A percentile compares a stretch with the other conserved stretches of the same genome.
Conservation (phyloP, 2,329 filamentous ascomycete species). For the Setomelanomma holmii region DNA sequence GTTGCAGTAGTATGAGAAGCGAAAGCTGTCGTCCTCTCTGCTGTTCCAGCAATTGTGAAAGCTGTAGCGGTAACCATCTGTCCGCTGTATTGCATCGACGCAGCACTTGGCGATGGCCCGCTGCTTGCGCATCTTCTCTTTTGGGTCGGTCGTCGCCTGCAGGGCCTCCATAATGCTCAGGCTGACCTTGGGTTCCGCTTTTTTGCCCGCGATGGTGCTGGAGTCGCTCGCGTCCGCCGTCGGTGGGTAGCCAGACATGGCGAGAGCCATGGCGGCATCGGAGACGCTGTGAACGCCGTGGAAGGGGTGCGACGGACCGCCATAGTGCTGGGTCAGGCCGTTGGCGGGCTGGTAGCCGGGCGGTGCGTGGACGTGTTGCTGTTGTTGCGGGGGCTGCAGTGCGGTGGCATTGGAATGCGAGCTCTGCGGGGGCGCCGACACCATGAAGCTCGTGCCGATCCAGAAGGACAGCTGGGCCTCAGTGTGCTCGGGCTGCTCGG, state of each 20-base stretch:
- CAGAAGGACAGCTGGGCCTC: slow-evolving; percentile 49
- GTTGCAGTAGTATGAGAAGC: slow-evolving; percentile 59
- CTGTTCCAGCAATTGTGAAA: slow-evolving; percentile 60
- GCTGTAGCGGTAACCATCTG: slow-evolving; percentile 57
- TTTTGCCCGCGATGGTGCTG: slow-evolving; percentile 14
- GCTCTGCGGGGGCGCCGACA: slow-evolving; percentile 19
- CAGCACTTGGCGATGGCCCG: slow-evolving; percentile 56
- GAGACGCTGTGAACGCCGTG: slow-evolving; percentile 35
- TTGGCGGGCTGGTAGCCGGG: slow-evolving; percentile 40
- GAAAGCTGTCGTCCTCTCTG: slow-evolving; percentile 54
- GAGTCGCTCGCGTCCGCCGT: slow-evolving; percentile 9
- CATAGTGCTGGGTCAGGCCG: slow-evolving; percentile 27
- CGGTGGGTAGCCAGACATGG: slow-evolving; percentile 26
- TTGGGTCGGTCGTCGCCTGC: slow-evolving; percentile 44
- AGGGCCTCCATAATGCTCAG: slow-evolving; percentile 48
- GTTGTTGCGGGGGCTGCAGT: background rate
- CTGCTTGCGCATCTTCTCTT: slow-evolving; percentile 54
- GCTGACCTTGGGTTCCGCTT: slow-evolving; percentile 31
- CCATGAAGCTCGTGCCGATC: slow-evolving; percentile 46
- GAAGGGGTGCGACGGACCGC: slow-evolving; percentile 21
- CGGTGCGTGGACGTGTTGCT: slow-evolving; percentile 24
- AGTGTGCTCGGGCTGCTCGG: slow-evolving; percentile 46
- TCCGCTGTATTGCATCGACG: slow-evolving; percentile 52
- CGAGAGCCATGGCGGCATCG: slow-evolving; percentile 34
- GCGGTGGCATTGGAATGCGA: slow-evolving; percentile 2